These are phyloP conservation scores for Xylaria sp. DNA, from an alignment of 2,329 filamentous ascomycete species.

Conservation along the genomic window DNA sequence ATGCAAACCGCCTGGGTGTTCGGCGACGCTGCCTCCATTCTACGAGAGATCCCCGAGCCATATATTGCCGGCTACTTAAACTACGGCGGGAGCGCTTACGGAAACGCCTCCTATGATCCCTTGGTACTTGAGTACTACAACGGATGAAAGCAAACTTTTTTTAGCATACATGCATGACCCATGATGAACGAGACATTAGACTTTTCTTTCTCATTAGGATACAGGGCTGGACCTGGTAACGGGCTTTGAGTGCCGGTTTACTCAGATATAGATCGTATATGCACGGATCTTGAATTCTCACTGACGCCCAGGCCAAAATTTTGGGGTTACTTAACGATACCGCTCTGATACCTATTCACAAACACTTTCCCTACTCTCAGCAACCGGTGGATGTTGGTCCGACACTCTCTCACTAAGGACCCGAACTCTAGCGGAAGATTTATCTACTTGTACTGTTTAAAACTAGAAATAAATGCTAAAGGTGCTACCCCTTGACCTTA, in stretches of 20 bases:
- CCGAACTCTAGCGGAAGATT: background rate
- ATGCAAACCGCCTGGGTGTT: slow-evolving; percentile 52
- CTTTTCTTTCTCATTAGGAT: background rate
- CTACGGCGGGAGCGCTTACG: slow-evolving; percentile 54
- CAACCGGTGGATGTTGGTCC: background rate
- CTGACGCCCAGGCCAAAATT: background rate
- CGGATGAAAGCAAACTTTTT: slow-evolving; percentile 10
- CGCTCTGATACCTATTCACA: background rate
- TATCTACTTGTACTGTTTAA: background rate
- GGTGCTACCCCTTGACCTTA: no score
- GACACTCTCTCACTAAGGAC: background rate
- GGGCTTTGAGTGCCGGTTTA: background rate
- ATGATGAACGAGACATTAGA: slow-evolving; percentile 1
- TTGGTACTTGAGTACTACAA: slow-evolving; percentile 39
- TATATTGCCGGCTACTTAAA: slow-evolving; percentile 49
- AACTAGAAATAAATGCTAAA: no score
- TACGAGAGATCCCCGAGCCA: slow-evolving; percentile 41
- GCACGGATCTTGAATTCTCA: background rate
- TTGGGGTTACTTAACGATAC: background rate
- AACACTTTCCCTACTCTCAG: background rate
- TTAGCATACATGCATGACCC: slow-evolving; percentile 2
- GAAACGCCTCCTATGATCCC: slow-evolving; percentile 46
- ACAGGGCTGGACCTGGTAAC: background rate
- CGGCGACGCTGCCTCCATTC: slow-evolving; percentile 46
- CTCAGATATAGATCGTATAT: slow-evolving; percentile 12